Conservation (phyloP, 768 basidiomycete genomes). For the Coprinopsis sp. region DNA sequence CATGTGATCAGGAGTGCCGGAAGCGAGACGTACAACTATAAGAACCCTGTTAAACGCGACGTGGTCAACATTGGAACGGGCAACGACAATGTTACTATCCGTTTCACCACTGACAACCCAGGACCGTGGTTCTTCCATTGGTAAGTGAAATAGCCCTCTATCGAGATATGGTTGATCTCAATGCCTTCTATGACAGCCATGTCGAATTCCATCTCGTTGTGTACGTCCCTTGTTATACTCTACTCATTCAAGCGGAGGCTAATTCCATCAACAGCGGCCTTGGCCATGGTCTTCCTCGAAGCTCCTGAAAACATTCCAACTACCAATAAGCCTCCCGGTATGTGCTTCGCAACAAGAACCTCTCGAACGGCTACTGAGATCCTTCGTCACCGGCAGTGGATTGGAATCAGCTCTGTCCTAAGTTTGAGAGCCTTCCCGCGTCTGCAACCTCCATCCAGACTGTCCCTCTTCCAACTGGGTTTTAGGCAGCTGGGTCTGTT, state of each 20-base stretch:
- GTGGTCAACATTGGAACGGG: slow-evolving; percentile 40
- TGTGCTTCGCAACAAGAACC: slow-evolving; percentile 1
- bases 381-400: slow-evolving; percentile 10
- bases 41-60: slow-evolving; percentile 56
- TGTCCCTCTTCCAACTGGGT: slow-evolving; percentile 2
- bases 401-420: slow-evolving; percentile 24
- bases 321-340: slow-evolving; percentile 15
- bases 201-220: slow-evolving; percentile 6
- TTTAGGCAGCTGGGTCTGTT: too few species aligned
- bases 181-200: too few species aligned
- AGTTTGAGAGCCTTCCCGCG: slow-evolving; percentile 11
- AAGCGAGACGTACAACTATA: slow-evolving; percentile 34
- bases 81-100: slow-evolving; percentile 46
- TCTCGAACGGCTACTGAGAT: background rate
- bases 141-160: slow-evolving; percentile 7
- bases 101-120: slow-evolving; percentile 65
- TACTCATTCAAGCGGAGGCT: background rate
- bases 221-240: background rate
- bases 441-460: slow-evolving; percentile 1
- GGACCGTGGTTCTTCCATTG: slow-evolving; percentile 57
- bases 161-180: too few species aligned
- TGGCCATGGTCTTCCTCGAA: slow-evolving; percentile 32
- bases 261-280: slow-evolving; percentile 20
- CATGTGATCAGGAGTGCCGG: slow-evolving; percentile 40
- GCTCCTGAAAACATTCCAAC: slow-evolving; percentile 15